These are phyloP conservation scores for Globisporangium paddicum DNA, from an alignment of 352 stramenopile genomes.

Conservation along the genomic window DNA sequence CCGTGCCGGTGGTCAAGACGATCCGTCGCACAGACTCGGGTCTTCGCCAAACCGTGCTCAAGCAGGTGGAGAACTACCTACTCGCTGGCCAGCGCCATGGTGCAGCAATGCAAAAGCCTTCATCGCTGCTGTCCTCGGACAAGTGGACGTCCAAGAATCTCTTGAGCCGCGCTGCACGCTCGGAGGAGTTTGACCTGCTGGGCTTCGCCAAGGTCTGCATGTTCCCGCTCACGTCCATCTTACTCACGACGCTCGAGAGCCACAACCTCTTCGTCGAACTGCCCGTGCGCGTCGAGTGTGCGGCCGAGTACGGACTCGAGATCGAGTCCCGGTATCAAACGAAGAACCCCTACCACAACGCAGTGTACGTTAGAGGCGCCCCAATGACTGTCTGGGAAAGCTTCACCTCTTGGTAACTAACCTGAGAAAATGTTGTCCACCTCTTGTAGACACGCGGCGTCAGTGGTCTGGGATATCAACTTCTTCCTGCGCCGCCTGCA, in stretches of 20 bases:
- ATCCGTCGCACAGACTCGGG: conserved; percentile 47
- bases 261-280: conserved; percentile 55
- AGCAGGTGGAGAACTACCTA: conserved; percentile 45
- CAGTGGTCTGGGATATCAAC: conserved; percentile 72
- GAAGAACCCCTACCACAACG: conserved; percentile 81
- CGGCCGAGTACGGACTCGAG: conserved; percentile 51
- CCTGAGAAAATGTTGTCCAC: not conserved
- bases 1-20: conserved; percentile 19
- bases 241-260: conserved; percentile 64
- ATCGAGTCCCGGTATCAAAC: conserved; percentile 63
- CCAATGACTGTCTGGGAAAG: not conserved
- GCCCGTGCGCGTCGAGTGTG: conserved; percentile 44
- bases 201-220: conserved; percentile 36
- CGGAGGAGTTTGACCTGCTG: conserved; percentile 51
- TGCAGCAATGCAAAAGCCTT: not conserved
- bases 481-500: conserved; percentile 53
- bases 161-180: conserved; percentile 21
- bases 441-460: conserved; percentile 49
- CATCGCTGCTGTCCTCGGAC: conserved; percentile 3
- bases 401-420: not conserved
- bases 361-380: conserved; percentile 36
- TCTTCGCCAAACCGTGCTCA: conserved; percentile 45
- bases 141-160: conserved; percentile 42
- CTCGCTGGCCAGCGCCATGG: conserved; percentile 12
- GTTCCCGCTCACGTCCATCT: conserved; percentile 52